Base-by-base conservation (phyloP, 768 basidiomycete species). In the Tephrocybe sp. region DNA sequence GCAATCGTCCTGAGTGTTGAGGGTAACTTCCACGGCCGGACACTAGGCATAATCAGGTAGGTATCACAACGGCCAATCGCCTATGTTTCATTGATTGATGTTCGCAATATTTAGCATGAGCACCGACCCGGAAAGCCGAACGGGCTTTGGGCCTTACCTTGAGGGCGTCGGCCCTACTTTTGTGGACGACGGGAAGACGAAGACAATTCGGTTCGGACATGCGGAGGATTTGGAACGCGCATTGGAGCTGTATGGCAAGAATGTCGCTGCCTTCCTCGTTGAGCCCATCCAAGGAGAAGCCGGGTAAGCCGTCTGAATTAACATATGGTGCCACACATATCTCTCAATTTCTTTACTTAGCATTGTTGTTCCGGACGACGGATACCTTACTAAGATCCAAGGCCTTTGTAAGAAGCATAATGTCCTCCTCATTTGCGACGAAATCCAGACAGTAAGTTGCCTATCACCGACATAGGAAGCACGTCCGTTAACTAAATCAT, bases 271-370 rank as follows among this genome's bases (percentile, higher is more conserved):
- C 1, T 94, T 99, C 75, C 77, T 99, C 48, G 80, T 99, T 3
- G 97, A 99, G 70, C 97, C 97, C 5, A 98, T 99, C 54, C 97
- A 99, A 66, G 96, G 96, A n/a, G 96, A 98, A 70, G 96, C 96
- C 15, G 95, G 93, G 91, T 92, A 64, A 37, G 89, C 55, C 28
- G 13, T 34, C 32, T 34, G 7, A 9, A n/a, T 9, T 15, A 6
- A 51, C 40, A 24, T 15, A 27, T 55, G 30, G 49, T 34, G 32
- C 32, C 9, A 19, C n/a, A 19, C 18, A 37, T 7, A 8, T 18
- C 36, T 5, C 18, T 6, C 16, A 13, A 38, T n/a, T n/a, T 47
- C 24, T 19, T 13, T 28, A n/a, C 24, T 9, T 60, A 93, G 94
- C 9, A 96, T 99, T 57, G 84, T 98, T 51, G 90, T 98, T 9